Evolutionary conservation across 257 asterid genomes (phyloP).

Genomic region (Capsicum rhomboideum): DNA sequence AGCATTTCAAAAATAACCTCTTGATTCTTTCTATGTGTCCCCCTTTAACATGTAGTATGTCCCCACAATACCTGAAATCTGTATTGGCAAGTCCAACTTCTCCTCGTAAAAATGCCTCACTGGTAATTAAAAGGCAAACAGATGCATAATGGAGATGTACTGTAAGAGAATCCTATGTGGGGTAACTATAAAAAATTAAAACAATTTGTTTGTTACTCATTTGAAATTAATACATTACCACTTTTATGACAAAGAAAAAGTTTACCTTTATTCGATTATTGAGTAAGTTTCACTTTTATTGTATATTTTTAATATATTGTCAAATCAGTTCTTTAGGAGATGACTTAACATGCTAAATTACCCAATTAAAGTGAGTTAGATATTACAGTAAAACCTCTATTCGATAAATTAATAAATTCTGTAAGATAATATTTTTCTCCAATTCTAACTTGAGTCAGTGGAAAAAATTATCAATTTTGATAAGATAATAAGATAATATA

Average conservation of each 20-base stretch:
- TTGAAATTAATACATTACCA: constrained; percentile 17
- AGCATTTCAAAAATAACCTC: background rate
- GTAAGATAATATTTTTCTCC: too few relatives aligned
- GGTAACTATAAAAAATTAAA: background rate
- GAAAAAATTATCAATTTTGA: too few relatives aligned
- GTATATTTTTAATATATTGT: background rate
- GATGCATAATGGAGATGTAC: constrained; percentile 27
- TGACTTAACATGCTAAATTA: background rate
- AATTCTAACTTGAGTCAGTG: too few relatives aligned
- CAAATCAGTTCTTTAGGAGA: background rate
- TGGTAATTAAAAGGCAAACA: constrained; percentile 30
- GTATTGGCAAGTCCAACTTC: constrained; percentile 12
- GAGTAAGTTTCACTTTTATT: background rate
- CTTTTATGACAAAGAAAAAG: background rate
- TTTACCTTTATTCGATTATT: background rate
- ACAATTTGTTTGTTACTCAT: background rate
- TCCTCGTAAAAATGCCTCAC: constrained; percentile 23
- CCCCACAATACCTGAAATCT: constrained; percentile 14
- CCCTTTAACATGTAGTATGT: background rate
- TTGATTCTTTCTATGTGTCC: constrained; percentile 7
- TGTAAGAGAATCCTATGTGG: constrained; percentile 56
- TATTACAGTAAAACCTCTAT: too few relatives aligned
- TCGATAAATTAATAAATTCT: too few relatives aligned
- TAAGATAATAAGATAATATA: too few relatives aligned
- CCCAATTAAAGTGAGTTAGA: background rate